A percentile compares a stretch with the other conserved stretches of the same genome.
Conservation (phyloP, 2,329 filamentous ascomycete genomes). For the Cladosporium austrohemisphaericum region DNA sequence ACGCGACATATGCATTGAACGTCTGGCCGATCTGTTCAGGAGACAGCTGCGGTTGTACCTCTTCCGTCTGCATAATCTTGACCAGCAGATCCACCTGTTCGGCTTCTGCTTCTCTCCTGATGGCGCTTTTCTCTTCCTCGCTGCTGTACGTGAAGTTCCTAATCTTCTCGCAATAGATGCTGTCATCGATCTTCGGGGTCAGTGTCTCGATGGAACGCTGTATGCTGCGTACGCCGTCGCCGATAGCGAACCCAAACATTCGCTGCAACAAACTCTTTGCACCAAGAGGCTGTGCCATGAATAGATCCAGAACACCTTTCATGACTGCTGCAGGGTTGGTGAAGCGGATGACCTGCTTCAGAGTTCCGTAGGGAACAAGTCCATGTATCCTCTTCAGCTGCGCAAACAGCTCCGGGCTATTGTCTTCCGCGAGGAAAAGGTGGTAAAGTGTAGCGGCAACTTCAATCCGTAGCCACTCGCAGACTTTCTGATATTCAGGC, state of each 20-base stretch:
- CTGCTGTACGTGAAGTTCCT: slow-evolving; percentile 72
- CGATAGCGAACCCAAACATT: slow-evolving; percentile 86
- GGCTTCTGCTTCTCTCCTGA: slow-evolving; percentile 67
- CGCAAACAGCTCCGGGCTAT: slow-evolving; percentile 91
- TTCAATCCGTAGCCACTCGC: slow-evolving; percentile 96
- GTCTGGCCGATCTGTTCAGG: slow-evolving; percentile 75
- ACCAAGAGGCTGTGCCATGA: slow-evolving; percentile 92
- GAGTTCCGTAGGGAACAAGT: slow-evolving; percentile 82
- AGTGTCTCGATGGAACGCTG: slow-evolving; percentile 83
- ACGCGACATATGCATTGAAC: slow-evolving; percentile 93
- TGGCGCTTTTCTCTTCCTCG: slow-evolving; percentile 68
- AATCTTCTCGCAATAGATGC: slow-evolving; percentile 74
- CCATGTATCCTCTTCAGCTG: slow-evolving; percentile 94
- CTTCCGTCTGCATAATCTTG: slow-evolving; percentile 74
- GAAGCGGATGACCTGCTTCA: slow-evolving; percentile 96
- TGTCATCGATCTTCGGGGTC: slow-evolving; percentile 72
- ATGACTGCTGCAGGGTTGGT: slow-evolving; percentile 96
- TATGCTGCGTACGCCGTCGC: slow-evolving; percentile 82
- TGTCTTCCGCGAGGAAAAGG: slow-evolving; percentile 94
- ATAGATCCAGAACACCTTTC: slow-evolving; percentile 91
- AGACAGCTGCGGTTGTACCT: slow-evolving; percentile 66
- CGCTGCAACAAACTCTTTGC: slow-evolving; percentile 85
- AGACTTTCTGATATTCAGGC: slow-evolving; percentile 95
- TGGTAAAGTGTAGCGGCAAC: slow-evolving; percentile 96
- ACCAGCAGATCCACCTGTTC: slow-evolving; percentile 85